Conservation (phyloP, 257 asterid genomes). For the Lithospermum erythrorhizon region DNA sequence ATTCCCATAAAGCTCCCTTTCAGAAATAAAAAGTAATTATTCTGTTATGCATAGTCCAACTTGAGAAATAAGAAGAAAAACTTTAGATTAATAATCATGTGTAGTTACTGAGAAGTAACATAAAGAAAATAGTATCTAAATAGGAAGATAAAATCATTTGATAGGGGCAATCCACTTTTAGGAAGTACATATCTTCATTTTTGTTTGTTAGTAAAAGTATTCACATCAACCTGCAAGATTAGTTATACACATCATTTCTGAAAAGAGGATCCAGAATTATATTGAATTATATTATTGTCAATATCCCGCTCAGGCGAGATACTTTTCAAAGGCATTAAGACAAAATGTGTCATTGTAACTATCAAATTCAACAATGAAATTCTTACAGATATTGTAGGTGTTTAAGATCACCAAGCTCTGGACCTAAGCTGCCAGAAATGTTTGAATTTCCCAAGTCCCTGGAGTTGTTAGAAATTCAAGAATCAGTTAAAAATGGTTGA, state of each 20-base stretch:
- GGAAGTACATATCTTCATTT: not conserved
- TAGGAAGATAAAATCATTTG: no score
- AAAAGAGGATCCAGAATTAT: not conserved
- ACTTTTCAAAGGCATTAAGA: no score
- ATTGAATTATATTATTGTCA: not conserved
- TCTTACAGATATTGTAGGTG: conserved; percentile 70
- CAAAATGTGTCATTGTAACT: not conserved
- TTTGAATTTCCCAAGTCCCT: conserved; percentile 97
- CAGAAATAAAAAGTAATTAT: conserved; percentile 10
- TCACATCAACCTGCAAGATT: conserved; percentile 11
- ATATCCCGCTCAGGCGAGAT: no score
- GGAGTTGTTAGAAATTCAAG: conserved; percentile 1
- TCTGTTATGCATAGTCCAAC: no score
- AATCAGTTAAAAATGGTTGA: not conserved
- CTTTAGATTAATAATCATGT: no score
- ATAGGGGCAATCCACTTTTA: not conserved
- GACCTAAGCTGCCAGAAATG: conserved; percentile 71
- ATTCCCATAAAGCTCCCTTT: conserved; percentile 72
- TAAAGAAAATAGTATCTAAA: not conserved
- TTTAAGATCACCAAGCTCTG: conserved; percentile 81
- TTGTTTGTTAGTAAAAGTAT: conserved; percentile 4
- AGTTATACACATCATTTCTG: not conserved
- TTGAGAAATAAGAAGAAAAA: no score
- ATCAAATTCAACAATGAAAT: conserved; percentile 14
- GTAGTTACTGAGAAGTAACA: no score